Evolutionary conservation across 202 grass and related monocot genomes (phyloP), one percentile per base, ranked within the genome.

Genomic region (Musa balbisiana): DNA sequence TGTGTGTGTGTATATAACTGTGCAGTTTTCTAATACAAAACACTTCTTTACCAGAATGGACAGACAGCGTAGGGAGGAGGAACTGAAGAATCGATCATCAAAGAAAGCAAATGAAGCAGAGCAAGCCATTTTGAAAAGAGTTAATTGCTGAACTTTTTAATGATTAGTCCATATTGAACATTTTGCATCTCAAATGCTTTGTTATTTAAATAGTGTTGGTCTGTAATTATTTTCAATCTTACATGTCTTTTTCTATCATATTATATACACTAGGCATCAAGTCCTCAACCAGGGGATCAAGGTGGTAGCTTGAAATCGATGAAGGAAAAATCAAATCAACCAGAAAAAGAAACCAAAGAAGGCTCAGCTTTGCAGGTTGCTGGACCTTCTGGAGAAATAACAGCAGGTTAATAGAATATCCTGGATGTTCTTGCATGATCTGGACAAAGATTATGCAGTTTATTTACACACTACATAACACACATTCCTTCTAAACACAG

Each of bases 301-400:
- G 73, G 83, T 70, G 64, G 72, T 59, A 87, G 65, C 68, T 78
- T 73, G 50, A 88, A 84, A 74, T 88, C 78, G 1, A 62, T 64
- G 25, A 88, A 84, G 53, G 86, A 88, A 10, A 99, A 92, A 79
- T 88, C 87, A 25, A 90, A 80, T 86, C 84, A 92, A 72, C 84
- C 85, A 81, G 90, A 93, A 54, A 91, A 89, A 79, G 95, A 91
- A 80, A 72, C 84, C 63, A 95, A 99, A 88, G 91, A 99, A 75
- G 89, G 91, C 69, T 77, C 89, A 49, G 89, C 87, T 72, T 79
- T 99, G 79, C 95, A 95, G 84, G 82, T 99, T 88, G 95, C 91
- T 87, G 95, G 95, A 12, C 79, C 95, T 82, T 87, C 84, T 8
- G 95, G 95, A 0, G 95, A 95, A 89, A 95, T 99, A 77, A 95